Evolutionary conservation across 345 rosid species (phyloP).

Genomic region (Citrus medica): DNA sequence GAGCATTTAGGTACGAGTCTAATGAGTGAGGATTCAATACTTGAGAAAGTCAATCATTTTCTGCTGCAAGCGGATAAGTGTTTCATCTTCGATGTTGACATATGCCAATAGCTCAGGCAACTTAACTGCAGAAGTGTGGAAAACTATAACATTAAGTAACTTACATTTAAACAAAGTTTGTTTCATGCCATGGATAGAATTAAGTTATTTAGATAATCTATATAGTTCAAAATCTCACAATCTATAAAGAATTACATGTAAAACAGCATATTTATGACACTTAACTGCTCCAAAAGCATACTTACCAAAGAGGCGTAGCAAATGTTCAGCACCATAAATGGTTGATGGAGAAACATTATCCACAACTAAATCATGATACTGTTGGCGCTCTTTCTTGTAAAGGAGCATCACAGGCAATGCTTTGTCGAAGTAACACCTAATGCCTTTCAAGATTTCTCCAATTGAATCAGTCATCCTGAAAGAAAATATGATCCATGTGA

Average conservation of each 20-base stretch:
- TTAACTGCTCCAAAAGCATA: not conserved
- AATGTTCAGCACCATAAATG: constrained; percentile 80
- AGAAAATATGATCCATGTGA: constrained; percentile 11
- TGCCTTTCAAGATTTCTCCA: constrained; percentile 70
- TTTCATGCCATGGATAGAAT: not conserved
- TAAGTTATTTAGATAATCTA: not conserved
- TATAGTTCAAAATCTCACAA: not conserved
- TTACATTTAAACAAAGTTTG: not conserved
- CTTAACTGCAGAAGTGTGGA: constrained; percentile 56
- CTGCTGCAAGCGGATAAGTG: constrained; percentile 72
- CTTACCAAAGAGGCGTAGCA: constrained; percentile 77
- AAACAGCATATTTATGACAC: not conserved
- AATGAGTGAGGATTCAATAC: constrained; percentile 28
- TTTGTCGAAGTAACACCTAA: constrained; percentile 79
- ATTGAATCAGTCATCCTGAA: constrained; percentile 61
- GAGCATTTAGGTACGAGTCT: not conserved
- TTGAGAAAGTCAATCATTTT: constrained; percentile 81
- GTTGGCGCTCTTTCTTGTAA: constrained; percentile 81
- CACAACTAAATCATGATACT: constrained; percentile 47
- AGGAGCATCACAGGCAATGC: constrained; percentile 82
- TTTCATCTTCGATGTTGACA: constrained; percentile 89
- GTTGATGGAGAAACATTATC: constrained; percentile 63
- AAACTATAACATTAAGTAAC: not conserved
- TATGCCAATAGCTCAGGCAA: constrained; percentile 85
- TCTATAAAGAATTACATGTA: not conserved